These are phyloP conservation scores for Sporisorium iseilematis-ciliati DNA, from an alignment of 1,284 basidiomycete species.

Conservation along the genomic window DNA sequence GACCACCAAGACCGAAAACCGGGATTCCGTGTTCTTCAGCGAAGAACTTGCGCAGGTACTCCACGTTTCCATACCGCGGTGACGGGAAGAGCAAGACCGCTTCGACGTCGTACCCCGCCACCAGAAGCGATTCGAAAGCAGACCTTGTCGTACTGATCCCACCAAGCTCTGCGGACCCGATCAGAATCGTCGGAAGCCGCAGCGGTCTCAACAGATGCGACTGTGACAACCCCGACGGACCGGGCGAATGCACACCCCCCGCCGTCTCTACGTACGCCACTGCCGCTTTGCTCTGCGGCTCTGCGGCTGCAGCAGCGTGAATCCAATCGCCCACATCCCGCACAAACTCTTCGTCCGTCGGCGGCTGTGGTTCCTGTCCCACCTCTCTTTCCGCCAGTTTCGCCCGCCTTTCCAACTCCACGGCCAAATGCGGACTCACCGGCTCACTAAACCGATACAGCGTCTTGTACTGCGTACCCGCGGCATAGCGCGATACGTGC, in stretches of 20 bases:
- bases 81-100: conserved; percentile 84
- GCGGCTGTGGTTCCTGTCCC: conserved; percentile 32
- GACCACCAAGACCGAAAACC: conserved; percentile 66
- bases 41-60: conserved; percentile 85
- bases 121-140: conserved; percentile 87
- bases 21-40: conserved; percentile 75
- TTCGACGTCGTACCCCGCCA: conserved; percentile 91
- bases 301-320: conserved; percentile 72
- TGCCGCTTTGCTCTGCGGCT: neutral
- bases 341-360: conserved; percentile 77
- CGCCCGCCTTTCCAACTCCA: conserved; percentile 74
- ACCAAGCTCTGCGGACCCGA: conserved; percentile 89
- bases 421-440: conserved; percentile 92
- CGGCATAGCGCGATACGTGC: conserved; percentile 53
- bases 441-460: conserved; percentile 88
- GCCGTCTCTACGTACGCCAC: conserved; percentile 90
- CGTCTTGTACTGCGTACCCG: conserved; percentile 75
- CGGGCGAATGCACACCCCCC: conserved; percentile 94
- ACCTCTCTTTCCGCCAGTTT: conserved; percentile 30
- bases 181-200: conserved; percentile 83
- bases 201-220: conserved; percentile 73
- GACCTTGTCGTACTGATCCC: conserved; percentile 95
- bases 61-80: conserved; percentile 78
- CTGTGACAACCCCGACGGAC: conserved; percentile 86
- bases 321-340: conserved; percentile 78